phyloP scores from a whole-genome alignment of 2,329 filamentous ascomycete species.

The Penicillium crustosum region DNA sequence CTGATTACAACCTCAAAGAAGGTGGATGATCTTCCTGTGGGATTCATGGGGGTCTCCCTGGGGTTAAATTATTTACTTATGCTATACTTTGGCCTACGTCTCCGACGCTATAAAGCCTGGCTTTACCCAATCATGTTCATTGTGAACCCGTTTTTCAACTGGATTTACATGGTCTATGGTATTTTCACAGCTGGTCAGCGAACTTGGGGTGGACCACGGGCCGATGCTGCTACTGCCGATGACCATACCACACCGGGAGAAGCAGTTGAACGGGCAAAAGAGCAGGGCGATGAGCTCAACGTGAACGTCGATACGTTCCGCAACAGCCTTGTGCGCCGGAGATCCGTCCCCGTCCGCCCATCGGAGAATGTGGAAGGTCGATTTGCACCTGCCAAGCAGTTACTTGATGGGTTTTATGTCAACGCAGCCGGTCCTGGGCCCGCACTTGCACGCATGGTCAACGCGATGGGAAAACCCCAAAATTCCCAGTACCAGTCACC shows the following conservation, averaged over 20 bases:
- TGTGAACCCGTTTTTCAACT: constrained; percentile 95
- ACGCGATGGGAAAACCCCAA: constrained; percentile 42
- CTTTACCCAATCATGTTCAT: constrained; percentile 95
- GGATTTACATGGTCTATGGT: constrained; percentile 96
- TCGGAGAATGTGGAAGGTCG: constrained; percentile 73
- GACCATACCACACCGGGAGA: constrained; percentile 72
- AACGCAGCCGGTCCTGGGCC: constrained; percentile 67
- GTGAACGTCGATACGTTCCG: constrained; percentile 84
- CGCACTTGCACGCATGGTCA: constrained; percentile 53
- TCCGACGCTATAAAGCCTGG: constrained; percentile 89
- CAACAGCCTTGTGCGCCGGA: constrained; percentile 41
- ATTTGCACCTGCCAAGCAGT: constrained; percentile 70
- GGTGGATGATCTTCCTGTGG: constrained; percentile 77
- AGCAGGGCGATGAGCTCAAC: constrained; percentile 82
- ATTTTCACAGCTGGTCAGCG: constrained; percentile 92
- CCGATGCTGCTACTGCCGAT: constrained; percentile 81
- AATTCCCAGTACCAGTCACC: constrained; percentile 52
- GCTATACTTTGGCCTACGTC: constrained; percentile 88
- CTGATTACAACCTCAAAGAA: constrained; percentile 80
- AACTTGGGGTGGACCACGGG: constrained; percentile 92
- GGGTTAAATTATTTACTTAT: constrained; percentile 94
- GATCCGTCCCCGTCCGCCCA: constrained; percentile 66
- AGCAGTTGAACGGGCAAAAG: constrained; percentile 78
- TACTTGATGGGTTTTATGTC: constrained; percentile 67
- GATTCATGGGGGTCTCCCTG: constrained; percentile 89